Evolutionary conservation across 2,329 filamentous ascomycete genomes (phyloP).

Genomic region (Iodosphaeria phyllophila): DNA sequence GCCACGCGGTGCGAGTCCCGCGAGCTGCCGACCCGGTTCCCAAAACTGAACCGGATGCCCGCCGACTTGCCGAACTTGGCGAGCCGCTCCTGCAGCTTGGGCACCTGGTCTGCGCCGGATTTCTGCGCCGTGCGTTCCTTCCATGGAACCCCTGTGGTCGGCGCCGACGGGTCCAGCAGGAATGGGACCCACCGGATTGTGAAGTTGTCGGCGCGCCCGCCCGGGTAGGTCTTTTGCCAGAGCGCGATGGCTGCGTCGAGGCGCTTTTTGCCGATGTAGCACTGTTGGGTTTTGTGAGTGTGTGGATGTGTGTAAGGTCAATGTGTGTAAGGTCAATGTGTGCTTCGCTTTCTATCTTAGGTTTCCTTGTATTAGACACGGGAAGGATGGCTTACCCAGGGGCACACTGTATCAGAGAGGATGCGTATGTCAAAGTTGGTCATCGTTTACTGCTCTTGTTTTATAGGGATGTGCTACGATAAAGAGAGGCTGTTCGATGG

Average conservation of each 20-base stretch:
- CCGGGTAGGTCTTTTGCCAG: slow-evolving; percentile 43
- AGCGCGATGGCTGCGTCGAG: slow-evolving; percentile 52
- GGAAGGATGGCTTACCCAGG: slow-evolving; percentile 22
- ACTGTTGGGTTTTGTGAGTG: slow-evolving; percentile 21
- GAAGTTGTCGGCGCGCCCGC: slow-evolving; percentile 45
- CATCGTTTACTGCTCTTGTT: too few species aligned
- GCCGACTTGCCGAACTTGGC: slow-evolving; percentile 34
- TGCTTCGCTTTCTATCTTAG: too few species aligned
- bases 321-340: too few species aligned
- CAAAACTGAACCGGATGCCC: slow-evolving; percentile 56
- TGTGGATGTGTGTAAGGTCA: too few species aligned
- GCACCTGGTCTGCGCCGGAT: slow-evolving; percentile 45
- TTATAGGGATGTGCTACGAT: too few species aligned
- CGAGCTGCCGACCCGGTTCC: slow-evolving; percentile 56
- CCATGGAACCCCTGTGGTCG: slow-evolving; percentile 23
- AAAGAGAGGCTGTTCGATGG: too few species aligned
- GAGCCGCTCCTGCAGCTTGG: slow-evolving; percentile 38
- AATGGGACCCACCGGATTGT: slow-evolving; percentile 59
- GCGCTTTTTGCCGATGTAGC: slow-evolving; percentile 65
- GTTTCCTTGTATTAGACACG: slow-evolving; percentile 1
- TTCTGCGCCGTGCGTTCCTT: slow-evolving; percentile 35
- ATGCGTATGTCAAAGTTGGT: slow-evolving; percentile 59
- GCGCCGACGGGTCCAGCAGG: slow-evolving; percentile 55
- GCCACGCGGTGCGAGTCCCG: slow-evolving; percentile 63
- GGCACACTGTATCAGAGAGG: slow-evolving; percentile 68